These are phyloP conservation scores for Stachybotrys echinatus DNA, from an alignment of 2,329 filamentous ascomycete species.

Conservation along the genomic window DNA sequence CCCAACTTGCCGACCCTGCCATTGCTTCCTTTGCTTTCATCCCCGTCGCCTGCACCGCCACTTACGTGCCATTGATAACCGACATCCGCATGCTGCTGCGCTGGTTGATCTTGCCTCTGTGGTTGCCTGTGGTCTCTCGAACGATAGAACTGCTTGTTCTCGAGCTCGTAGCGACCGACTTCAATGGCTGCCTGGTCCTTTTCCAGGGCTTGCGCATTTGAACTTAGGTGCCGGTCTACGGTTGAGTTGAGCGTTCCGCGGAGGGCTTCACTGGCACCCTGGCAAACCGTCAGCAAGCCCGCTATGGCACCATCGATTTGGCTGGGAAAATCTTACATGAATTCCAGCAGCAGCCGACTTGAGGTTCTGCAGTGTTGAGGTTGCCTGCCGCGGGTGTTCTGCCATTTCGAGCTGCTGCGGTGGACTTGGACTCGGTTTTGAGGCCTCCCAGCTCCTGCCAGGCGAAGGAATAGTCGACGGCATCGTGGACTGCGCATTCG, in stretches of 20 bases:
- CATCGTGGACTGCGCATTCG: no score
- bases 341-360: constrained; percentile 15
- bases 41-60: constrained; percentile 1
- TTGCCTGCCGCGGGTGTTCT: neutral
- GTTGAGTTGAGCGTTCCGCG: constrained; percentile 17
- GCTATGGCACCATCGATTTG: neutral
- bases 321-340: constrained; percentile 5
- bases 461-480: no score
- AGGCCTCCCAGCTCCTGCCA: no score
- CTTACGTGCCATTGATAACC: constrained; percentile 3
- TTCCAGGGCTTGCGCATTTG: constrained; percentile 6
- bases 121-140: constrained; percentile 9
- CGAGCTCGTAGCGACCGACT: constrained; percentile 15
- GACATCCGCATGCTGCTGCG: neutral
- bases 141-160: constrained; percentile 14
- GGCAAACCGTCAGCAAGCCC: neutral
- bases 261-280: constrained; percentile 17
- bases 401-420: no score
- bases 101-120: constrained; percentile 1
- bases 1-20: constrained; percentile 9
- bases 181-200: constrained; percentile 16
- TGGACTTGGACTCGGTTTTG: no score
- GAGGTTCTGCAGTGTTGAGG: constrained; percentile 15
- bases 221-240: constrained; percentile 13
- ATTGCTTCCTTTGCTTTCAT: constrained; percentile 7